These are phyloP conservation scores for Talinum fruticosum DNA, from an alignment of 148 eudicot genomes.

Conservation along the genomic window DNA sequence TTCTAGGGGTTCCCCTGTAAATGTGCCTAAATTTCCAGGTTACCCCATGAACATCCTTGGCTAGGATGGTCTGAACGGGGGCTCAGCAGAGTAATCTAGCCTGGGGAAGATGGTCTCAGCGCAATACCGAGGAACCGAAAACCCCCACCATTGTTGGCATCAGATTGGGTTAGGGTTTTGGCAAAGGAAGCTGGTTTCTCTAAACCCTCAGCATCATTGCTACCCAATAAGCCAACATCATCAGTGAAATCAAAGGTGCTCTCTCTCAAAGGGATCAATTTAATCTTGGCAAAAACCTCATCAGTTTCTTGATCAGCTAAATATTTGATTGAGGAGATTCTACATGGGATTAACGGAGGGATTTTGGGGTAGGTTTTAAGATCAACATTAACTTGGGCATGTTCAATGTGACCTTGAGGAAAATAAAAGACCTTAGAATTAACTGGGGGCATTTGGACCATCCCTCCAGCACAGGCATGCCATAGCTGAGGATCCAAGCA, in stretches of 20 bases:
- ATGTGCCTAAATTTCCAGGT: conserved; percentile 94
- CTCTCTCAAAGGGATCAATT: conserved; percentile 43
- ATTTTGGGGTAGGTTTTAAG: conserved; percentile 44
- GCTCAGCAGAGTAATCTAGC: conserved; percentile 79
- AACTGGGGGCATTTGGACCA: conserved; percentile 81
- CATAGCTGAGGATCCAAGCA: conserved; percentile 74
- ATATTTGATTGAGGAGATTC: conserved; percentile 48
- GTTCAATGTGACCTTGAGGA: conserved; percentile 93
- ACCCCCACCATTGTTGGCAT: conserved; percentile 98
- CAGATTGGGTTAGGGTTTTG: conserved; percentile 90
- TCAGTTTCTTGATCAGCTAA: conserved; percentile 71
- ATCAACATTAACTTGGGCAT: conserved; percentile 51
- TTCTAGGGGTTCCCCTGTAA: conserved; percentile 85
- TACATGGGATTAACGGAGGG: conserved; percentile 55
- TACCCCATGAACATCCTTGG: conserved; percentile 83
- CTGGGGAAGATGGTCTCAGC: conserved; percentile 91
- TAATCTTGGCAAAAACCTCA: conserved; percentile 75
- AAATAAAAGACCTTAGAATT: conserved; percentile 75
- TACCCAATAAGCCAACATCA: conserved; percentile 28
- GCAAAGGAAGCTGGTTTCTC: conserved; percentile 75
- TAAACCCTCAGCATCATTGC: conserved; percentile 25
- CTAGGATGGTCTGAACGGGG: conserved; percentile 80
- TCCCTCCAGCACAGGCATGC: conserved; percentile 98
- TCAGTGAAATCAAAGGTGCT: conserved; percentile 33
- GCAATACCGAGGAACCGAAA: conserved; percentile 85